A percentile compares a stretch with the other conserved stretches of the same genome.
Evolutionary conservation across 306 rosid genomes (phyloP).

Genomic region (Gillenia trifoliata): DNA sequence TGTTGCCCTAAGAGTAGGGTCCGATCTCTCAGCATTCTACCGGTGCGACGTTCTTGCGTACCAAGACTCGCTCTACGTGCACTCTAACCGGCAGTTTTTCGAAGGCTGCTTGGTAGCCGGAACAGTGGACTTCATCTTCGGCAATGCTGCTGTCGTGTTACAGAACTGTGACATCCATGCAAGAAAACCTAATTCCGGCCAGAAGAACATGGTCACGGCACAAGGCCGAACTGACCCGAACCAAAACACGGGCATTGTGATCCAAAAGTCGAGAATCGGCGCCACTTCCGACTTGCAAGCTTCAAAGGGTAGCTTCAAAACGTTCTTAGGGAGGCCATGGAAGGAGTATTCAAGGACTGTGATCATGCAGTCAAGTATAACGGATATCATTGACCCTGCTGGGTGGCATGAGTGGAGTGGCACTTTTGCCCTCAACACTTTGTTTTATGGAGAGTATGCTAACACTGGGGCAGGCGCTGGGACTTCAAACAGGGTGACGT

Average conservation of each 20-base stretch:
- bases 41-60: conserved; percentile 61
- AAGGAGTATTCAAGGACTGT: conserved; percentile 83
- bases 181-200: conserved; percentile 67
- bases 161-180: conserved; percentile 84
- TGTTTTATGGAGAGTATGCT: conserved; percentile 61
- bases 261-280: conserved; percentile 69
- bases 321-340: conserved; percentile 89
- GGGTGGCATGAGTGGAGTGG: conserved; percentile 87
- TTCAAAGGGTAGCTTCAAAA: conserved; percentile 40
- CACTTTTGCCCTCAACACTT: conserved; percentile 60
- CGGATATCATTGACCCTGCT: conserved; percentile 55
- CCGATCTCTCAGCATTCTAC: conserved; percentile 84
- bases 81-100: conserved; percentile 82
- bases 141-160: conserved; percentile 66
- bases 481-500: conserved; percentile 53
- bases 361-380: conserved; percentile 48
- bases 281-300: conserved; percentile 58
- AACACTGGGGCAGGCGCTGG: conserved; percentile 73
- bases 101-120: conserved; percentile 51
- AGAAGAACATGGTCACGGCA: conserved; percentile 84
- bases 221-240: conserved; percentile 86
- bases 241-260: conserved; percentile 88
- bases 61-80: conserved; percentile 93
- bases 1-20: conserved; percentile 82
- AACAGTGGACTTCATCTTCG: conserved; percentile 87